phyloP scores from a whole-genome alignment of 2,329 filamentous ascomycete species.

The Zymoseptoria pseudotritici region DNA sequence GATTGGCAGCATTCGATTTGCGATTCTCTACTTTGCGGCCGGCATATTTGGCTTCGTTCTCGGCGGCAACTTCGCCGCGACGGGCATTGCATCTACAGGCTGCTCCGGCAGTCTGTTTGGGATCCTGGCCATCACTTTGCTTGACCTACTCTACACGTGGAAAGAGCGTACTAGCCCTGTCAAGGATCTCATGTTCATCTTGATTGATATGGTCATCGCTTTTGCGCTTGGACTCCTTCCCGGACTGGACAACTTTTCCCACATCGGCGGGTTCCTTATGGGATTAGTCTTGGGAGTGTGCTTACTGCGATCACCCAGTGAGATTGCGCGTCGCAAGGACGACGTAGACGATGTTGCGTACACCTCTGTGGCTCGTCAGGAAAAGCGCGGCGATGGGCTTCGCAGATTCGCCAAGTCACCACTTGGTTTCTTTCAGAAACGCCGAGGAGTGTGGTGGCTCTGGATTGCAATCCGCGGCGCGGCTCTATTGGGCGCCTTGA shows the following conservation, averaged over 20 bases:
- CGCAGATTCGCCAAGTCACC: slow-evolving; percentile 43
- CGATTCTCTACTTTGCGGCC: slow-evolving; percentile 79
- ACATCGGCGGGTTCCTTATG: slow-evolving; percentile 94
- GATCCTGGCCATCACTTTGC: slow-evolving; percentile 75
- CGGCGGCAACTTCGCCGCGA: slow-evolving; percentile 84
- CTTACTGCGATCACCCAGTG: slow-evolving; percentile 79
- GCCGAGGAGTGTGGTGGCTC: slow-evolving; percentile 91
- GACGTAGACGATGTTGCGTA: slow-evolving; percentile 13
- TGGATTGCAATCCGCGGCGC: slow-evolving; percentile 88
- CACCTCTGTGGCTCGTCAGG: slow-evolving; percentile 10
- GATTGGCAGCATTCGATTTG: slow-evolving; percentile 82
- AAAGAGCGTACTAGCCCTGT: slow-evolving; percentile 65
- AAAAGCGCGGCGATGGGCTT: slow-evolving; percentile 24
- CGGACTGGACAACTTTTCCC: slow-evolving; percentile 91
- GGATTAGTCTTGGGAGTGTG: slow-evolving; percentile 80
- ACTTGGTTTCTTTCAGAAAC: slow-evolving; percentile 76
- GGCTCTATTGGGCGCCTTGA: slow-evolving; percentile 68
- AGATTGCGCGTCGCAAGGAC: slow-evolving; percentile 29
- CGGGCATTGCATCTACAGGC: slow-evolving; percentile 71
- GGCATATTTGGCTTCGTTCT: slow-evolving; percentile 96
- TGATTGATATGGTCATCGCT: slow-evolving; percentile 77
- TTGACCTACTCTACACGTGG: slow-evolving; percentile 94
- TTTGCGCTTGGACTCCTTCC: slow-evolving; percentile 89
- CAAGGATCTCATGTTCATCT: slow-evolving; percentile 79
- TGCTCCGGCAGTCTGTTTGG: slow-evolving; percentile 89